Conservation (phyloP, 352 stramenopile genomes). For the Phytophthora citricola region DNA sequence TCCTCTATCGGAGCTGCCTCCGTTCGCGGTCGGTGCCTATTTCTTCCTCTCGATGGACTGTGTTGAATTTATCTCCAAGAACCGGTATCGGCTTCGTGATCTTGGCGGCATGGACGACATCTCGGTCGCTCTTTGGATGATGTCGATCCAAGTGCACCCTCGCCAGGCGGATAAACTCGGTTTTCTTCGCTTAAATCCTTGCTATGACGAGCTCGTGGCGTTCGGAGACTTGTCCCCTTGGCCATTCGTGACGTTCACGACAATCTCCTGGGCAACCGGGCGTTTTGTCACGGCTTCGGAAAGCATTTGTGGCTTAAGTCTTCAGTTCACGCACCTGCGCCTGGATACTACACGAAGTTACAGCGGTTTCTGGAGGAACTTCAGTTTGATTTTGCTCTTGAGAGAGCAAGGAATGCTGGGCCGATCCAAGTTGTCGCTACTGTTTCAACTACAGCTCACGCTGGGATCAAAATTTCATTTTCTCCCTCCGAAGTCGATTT, state of each 20-base stretch:
- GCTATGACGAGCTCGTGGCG: constrained; percentile 40
- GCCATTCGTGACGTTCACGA: constrained; percentile 50
- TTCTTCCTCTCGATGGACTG: constrained; percentile 63
- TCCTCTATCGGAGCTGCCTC: constrained; percentile 39
- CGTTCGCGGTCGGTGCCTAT: constrained; percentile 55
- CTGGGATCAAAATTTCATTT: too few relatives aligned
- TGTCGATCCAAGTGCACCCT: constrained; percentile 56
- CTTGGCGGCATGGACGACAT: constrained; percentile 61
- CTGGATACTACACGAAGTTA: too few relatives aligned
- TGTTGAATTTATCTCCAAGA: constrained; percentile 47
- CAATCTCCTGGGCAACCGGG: constrained; percentile 25
- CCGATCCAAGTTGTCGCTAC: too few relatives aligned
- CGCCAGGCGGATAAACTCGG: constrained; percentile 17
- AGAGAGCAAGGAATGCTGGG: too few relatives aligned
- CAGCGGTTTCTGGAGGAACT: too few relatives aligned
- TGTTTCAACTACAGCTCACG: too few relatives aligned
- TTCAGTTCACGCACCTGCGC: too few relatives aligned
- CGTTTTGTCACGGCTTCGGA: constrained; percentile 9
- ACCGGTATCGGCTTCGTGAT: constrained; percentile 29
- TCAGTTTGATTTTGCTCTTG: too few relatives aligned
- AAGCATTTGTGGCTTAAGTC: too few relatives aligned
- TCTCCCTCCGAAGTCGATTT: too few relatives aligned
- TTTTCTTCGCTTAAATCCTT: constrained; percentile 21
- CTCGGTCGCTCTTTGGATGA: constrained; percentile 63
- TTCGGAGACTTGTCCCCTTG: constrained; percentile 46